phyloP scores from a whole-genome alignment of 805 yeast genomes.

The Kazachstania africana region DNA sequence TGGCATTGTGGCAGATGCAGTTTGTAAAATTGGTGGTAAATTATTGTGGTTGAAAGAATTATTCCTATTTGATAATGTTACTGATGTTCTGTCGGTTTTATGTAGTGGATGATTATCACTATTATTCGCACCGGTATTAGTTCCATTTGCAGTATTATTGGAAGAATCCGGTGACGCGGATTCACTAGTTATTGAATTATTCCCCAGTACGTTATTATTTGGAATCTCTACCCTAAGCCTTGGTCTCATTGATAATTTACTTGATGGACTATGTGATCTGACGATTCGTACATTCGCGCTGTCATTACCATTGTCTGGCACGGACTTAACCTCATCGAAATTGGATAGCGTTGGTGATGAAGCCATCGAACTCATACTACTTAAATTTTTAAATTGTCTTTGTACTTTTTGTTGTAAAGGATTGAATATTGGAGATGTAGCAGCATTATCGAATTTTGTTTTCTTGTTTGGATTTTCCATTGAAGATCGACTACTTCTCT shows the following conservation, averaged over 20 bases:
- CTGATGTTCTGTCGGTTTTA: not conserved
- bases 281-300: no score
- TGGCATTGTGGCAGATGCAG: slow-evolving; percentile 22
- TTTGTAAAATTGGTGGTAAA: slow-evolving; percentile 20
- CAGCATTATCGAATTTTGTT: not conserved
- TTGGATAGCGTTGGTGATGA: not conserved
- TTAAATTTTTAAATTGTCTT: slow-evolving; percentile 17
- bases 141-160: not conserved
- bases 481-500: not conserved
- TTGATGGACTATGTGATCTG: not conserved
- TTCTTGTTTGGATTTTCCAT: not conserved
- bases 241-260: slow-evolving; percentile 31
- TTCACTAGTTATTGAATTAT: slow-evolving; percentile 20
- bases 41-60: slow-evolving; percentile 4
- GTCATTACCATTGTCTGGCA: not conserved
- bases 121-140: not conserved
- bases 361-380: slow-evolving; percentile 4
- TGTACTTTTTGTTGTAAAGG: slow-evolving; percentile 20
- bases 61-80: slow-evolving; percentile 1
- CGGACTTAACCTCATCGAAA: not conserved
- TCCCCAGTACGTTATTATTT: slow-evolving; percentile 25
- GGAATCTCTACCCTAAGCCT: slow-evolving; percentile 59
- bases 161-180: slow-evolving; percentile 26
- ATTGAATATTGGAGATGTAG: slow-evolving; percentile 11
- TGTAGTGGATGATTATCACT: not conserved